Conservation (phyloP, 106 monocot genomes). For the Acorus gramineus region DNA sequence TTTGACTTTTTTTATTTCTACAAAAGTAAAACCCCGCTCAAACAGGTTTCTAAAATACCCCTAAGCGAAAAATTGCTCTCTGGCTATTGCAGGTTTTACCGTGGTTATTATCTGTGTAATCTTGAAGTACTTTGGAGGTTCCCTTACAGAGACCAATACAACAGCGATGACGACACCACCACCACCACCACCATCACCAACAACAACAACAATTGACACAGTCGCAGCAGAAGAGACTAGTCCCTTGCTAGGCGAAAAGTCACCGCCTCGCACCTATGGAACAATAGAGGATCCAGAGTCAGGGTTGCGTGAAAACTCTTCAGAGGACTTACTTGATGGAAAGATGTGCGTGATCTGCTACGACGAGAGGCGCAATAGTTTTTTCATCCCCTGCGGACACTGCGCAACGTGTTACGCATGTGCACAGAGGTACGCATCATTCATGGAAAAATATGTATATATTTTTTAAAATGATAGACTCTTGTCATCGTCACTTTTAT, state of each 20-base stretch:
- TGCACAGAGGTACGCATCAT: conserved; percentile 23
- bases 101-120: conserved; percentile 13
- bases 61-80: too few species aligned
- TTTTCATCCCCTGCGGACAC: conserved; percentile 45
- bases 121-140: conserved; percentile 5
- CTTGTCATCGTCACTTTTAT: too few species aligned
- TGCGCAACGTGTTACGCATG: conserved; percentile 17
- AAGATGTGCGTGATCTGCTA: conserved; percentile 49
- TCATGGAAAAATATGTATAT: too few species aligned
- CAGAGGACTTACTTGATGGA: conserved; percentile 28
- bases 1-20: too few species aligned
- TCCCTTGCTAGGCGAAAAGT: conserved; percentile 12
- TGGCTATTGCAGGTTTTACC: conserved; percentile 9
- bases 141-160: not conserved
- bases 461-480: too few species aligned
- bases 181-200: too few species aligned
- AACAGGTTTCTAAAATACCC: too few species aligned
- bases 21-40: too few species aligned
- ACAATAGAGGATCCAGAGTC: conserved; percentile 15
- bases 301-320: conserved; percentile 3
- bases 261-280: conserved; percentile 11
- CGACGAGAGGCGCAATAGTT: conserved; percentile 21
- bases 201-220: not conserved
- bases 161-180: too few species aligned
- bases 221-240: conserved; percentile 4